Base-by-base conservation (phyloP, 108 stramenopile genomes). In the Fistulifera pelliculosa region DNA sequence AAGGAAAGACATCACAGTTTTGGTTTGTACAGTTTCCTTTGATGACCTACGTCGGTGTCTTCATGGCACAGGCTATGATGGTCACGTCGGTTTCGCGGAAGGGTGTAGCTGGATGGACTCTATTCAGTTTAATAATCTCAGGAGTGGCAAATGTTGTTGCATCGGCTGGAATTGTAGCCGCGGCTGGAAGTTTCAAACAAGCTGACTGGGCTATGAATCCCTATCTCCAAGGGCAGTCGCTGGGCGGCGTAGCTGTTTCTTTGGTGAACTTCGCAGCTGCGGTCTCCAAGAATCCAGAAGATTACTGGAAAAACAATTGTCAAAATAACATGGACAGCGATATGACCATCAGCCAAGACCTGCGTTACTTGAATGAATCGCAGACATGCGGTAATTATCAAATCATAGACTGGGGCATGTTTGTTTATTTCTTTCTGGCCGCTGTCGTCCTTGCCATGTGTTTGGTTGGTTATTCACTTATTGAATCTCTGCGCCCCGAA, bases 201-300 rank as follows among this genome's bases (percentile, higher is more conserved):
- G 28, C 68, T 0, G 39, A 58, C 28, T 26, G 74, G 12, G 75
- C 67, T 2, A 62, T 74, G 0, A 51, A 43, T 11, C 69, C 79
- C 27, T 75, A 68, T 52, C 63, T 80, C 25, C 60, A 70, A 14
- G 79, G 79, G 21, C 79, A 80, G 58, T 61, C 75, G 2, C 16
- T 75, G 26, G 70, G 65, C 15, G 70, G 70, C 10, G 39, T 71
- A 2, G 49, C 44, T 17, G 64, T 71, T 15, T 50, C 70, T 1
- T 11, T 60, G 18, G 45, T 35, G 28, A 71, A 71, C 51, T 66
- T 71, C 14, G 24, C 44, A 11, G 31, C 59, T 2, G 58, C 55
- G 24, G 12, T 24, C 16, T 23, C 22, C 14, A 47, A 51, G 47
- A 68, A 77, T 47, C 57, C 76, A 3, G 13, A 28, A 5, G 44